Evolutionary conservation across 805 yeast genomes (phyloP).

Genomic region (Sungouiozyma ichnusensis): DNA sequence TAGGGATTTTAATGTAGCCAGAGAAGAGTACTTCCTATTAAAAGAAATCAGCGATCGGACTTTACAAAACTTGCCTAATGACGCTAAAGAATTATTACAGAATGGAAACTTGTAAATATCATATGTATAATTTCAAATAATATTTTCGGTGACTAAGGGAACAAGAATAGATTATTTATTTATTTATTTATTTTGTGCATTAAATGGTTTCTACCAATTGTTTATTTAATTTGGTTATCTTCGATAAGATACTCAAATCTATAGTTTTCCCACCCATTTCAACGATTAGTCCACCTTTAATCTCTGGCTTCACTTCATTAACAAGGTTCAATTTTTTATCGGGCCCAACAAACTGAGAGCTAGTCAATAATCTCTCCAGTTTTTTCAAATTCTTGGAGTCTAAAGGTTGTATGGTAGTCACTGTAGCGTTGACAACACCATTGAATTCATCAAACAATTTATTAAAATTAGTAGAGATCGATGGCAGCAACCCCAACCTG

Average conservation of each 20-base stretch:
- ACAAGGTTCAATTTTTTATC: slow-evolving; percentile 78
- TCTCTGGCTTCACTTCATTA: slow-evolving; percentile 79
- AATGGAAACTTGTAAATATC: background rate
- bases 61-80: background rate
- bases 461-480: slow-evolving; percentile 60
- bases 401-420: slow-evolving; percentile 77
- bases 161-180: background rate
- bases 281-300: slow-evolving; percentile 90
- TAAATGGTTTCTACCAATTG: slow-evolving; percentile 79
- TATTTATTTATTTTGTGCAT: slow-evolving; percentile 7
- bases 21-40: slow-evolving; percentile 57
- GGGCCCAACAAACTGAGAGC: slow-evolving; percentile 66
- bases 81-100: background rate
- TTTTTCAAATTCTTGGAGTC: slow-evolving; percentile 71
- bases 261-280: slow-evolving; percentile 96
- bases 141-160: background rate
- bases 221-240: slow-evolving; percentile 82
- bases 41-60: slow-evolving; percentile 40
- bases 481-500: slow-evolving; percentile 64
- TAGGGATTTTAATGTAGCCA: slow-evolving; percentile 40
- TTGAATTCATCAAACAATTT: slow-evolving; percentile 77
- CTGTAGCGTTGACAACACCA: slow-evolving; percentile 87
- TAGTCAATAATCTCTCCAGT: slow-evolving; percentile 66
- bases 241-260: slow-evolving; percentile 78
- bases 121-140: no score